These are phyloP conservation scores for Amanita molliuscula DNA, from an alignment of 768 basidiomycete genomes.

Conservation along the genomic window DNA sequence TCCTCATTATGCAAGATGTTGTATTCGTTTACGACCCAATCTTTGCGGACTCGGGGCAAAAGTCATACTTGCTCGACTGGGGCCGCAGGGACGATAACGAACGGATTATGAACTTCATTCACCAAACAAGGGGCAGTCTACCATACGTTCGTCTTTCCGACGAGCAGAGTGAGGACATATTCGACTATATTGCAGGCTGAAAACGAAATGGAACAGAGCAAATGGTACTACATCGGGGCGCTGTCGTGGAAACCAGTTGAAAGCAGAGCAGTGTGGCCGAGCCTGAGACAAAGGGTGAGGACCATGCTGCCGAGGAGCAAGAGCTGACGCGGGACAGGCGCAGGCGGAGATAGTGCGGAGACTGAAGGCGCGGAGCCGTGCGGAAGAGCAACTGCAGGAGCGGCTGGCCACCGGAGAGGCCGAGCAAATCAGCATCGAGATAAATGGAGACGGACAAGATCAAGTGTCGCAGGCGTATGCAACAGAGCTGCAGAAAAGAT, in stretches of 20 bases:
- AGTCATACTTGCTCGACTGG: constrained; percentile 47
- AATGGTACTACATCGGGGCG: constrained; percentile 45
- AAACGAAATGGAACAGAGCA: constrained; percentile 18
- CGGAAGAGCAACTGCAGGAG: constrained; percentile 21
- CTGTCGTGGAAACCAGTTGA: constrained; percentile 28
- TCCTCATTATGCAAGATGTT: constrained; percentile 26
- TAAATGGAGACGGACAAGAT: constrained; percentile 12
- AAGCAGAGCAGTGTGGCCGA: constrained; percentile 26
- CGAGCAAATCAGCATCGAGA: constrained; percentile 33
- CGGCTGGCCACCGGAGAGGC: constrained; percentile 31
- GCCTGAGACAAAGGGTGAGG: constrained; percentile 25
- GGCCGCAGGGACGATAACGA: constrained; percentile 24
- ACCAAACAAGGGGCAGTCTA: constrained; percentile 18
- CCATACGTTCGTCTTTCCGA: constrained; percentile 42
- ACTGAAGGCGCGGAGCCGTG: constrained; percentile 23
- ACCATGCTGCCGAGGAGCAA: background rate
- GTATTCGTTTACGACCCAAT: constrained; percentile 50
- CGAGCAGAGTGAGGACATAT: constrained; percentile 27
- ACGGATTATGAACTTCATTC: constrained; percentile 22
- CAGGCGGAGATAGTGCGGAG: constrained; percentile 23
- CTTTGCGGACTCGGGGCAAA: constrained; percentile 34
- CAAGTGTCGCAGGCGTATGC: constrained; percentile 5
- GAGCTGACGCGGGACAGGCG: constrained; percentile 14
- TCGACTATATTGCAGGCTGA: constrained; percentile 1
- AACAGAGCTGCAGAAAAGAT: background rate